Evolutionary conservation across 441 rosid genomes (phyloP).

Genomic region (Aleurites moluccanus): DNA sequence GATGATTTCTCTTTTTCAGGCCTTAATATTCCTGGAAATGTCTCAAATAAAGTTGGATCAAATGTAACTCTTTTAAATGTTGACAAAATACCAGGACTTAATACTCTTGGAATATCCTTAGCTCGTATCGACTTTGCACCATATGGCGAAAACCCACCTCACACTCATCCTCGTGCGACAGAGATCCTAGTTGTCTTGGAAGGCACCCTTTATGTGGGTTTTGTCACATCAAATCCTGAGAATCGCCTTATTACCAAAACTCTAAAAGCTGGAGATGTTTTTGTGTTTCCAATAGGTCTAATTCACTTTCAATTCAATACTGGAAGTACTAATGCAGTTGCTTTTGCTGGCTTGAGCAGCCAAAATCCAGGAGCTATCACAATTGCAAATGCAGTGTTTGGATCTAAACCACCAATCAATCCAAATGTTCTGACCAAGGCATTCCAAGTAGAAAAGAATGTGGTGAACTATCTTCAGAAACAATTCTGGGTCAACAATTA

Average conservation of each 20-base stretch:
- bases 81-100: constrained; percentile 40
- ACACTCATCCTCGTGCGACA: constrained; percentile 1
- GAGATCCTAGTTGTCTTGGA: background rate
- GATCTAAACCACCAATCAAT: constrained; percentile 29
- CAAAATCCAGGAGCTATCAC: constrained; percentile 40
- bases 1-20: constrained; percentile 22
- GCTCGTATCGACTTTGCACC: background rate
- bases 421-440: constrained; percentile 34
- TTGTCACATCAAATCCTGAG: constrained; percentile 28
- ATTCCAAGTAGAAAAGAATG: constrained; percentile 28
- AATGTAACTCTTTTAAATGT: constrained; percentile 36
- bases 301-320: constrained; percentile 43
- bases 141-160: background rate
- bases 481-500: background rate
- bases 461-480: constrained; percentile 28
- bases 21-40: constrained; percentile 36
- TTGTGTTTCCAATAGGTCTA: constrained; percentile 16
- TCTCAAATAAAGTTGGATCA: constrained; percentile 40
- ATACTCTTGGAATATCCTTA: constrained; percentile 35
- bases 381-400: constrained; percentile 41
- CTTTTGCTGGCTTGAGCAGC: constrained; percentile 38
- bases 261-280: constrained; percentile 36
- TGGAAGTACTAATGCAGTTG: constrained; percentile 29
- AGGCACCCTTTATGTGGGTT: constrained; percentile 24
- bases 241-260: constrained; percentile 20